These are phyloP conservation scores for Pyropia yezoensis DNA, from an alignment of 23 red algal species.

Conservation along the genomic window DNA sequence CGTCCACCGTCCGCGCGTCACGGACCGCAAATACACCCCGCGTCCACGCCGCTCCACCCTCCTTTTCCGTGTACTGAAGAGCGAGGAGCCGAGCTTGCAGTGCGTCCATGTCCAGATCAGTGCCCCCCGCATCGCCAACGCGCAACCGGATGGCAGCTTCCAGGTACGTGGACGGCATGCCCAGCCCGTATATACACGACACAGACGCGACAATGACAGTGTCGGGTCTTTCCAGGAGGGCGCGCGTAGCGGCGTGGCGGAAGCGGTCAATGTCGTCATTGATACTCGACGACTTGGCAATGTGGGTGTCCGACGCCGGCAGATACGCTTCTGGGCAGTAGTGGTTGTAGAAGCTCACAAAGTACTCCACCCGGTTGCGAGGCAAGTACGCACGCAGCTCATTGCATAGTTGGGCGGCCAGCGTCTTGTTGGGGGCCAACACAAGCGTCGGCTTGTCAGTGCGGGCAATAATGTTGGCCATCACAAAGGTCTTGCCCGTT, in stretches of 20 bases:
- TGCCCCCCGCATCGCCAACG: constrained; percentile 11
- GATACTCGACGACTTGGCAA: constrained; percentile 62
- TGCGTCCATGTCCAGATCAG: not conserved
- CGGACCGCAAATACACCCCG: constrained; percentile 8
- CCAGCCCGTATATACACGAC: constrained; percentile 83
- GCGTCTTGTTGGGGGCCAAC: constrained; percentile 83
- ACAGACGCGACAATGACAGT: constrained; percentile 72
- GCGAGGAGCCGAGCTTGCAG: constrained; percentile 11
- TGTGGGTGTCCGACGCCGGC: constrained; percentile 61
- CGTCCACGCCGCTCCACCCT: constrained; percentile 3
- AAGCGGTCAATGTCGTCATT: constrained; percentile 73
- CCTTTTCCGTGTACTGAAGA: constrained; percentile 9
- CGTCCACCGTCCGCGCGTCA: constrained; percentile 2
- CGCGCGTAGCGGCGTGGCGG: constrained; percentile 69
- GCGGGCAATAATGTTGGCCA: constrained; percentile 67
- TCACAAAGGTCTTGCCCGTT: constrained; percentile 84
- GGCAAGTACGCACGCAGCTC: constrained; percentile 67
- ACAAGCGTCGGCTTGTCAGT: constrained; percentile 56
- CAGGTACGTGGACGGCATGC: constrained; percentile 64
- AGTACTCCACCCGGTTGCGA: constrained; percentile 66
- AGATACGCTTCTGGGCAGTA: constrained; percentile 82
- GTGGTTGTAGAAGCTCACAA: constrained; percentile 69
- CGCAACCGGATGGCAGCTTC: constrained; percentile 28
- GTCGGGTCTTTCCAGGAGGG: constrained; percentile 64
- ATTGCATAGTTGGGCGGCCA: constrained; percentile 68